phyloP scores from a whole-genome alignment of 192 early-diverging fungal genomes.

The Dissophora globulifera region DNA sequence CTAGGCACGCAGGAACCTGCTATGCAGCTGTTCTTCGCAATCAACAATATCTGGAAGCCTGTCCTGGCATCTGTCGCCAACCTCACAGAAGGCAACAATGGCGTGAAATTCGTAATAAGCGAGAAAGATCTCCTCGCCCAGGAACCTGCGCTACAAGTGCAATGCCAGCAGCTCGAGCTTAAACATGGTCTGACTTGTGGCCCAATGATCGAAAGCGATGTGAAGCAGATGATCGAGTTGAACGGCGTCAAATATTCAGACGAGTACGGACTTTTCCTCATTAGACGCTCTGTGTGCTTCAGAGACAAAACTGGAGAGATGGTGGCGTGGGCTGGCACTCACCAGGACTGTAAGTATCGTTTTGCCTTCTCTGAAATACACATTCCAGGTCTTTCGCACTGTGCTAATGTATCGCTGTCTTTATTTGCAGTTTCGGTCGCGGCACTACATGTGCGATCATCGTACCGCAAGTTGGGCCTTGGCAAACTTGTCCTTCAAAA shows the following conservation, averaged over 20 bases:
- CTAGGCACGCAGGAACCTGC: not conserved
- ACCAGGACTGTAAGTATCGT: constrained; percentile 42
- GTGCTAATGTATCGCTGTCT: no score
- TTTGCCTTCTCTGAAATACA: no score
- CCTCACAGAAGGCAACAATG: not conserved
- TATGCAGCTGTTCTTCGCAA: constrained; percentile 9
- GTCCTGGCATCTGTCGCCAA: constrained; percentile 2
- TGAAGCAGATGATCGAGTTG: constrained; percentile 17
- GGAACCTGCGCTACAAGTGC: not conserved
- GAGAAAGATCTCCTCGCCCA: constrained; percentile 17
- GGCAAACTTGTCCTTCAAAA: constrained; percentile 23
- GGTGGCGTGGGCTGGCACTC: constrained; percentile 49
- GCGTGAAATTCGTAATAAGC: constrained; percentile 36
- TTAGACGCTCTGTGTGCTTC: constrained; percentile 22
- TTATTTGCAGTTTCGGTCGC: constrained; percentile 40
- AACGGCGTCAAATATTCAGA: constrained; percentile 17
- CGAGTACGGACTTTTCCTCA: constrained; percentile 17
- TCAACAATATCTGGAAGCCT: constrained; percentile 33
- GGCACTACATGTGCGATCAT: constrained; percentile 38
- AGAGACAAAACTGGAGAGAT: constrained; percentile 19
- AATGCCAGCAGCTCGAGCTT: constrained; percentile 14
- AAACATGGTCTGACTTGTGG: constrained; percentile 17
- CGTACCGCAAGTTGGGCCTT: constrained; percentile 29
- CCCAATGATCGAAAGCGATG: constrained; percentile 24
- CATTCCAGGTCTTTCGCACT: no score